These are phyloP conservation scores for Asterophora parasitica DNA, from an alignment of 768 basidiomycete genomes.

Conservation along the genomic window DNA sequence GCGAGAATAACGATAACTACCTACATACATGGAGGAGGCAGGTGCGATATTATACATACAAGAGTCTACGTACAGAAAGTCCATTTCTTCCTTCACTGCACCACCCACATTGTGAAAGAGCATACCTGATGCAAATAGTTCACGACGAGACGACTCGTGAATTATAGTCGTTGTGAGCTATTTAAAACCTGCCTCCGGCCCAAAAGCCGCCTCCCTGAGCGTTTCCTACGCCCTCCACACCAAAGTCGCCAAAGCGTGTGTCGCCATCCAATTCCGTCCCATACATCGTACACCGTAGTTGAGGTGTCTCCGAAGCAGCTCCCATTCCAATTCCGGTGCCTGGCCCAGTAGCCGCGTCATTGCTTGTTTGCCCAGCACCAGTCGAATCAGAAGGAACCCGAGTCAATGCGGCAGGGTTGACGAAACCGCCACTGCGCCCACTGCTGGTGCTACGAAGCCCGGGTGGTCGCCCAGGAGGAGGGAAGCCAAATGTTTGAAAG, in stretches of 20 bases:
- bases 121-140: neutral
- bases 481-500: slow-evolving; percentile 43
- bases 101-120: too few species aligned
- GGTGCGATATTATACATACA: too few species aligned
- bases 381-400: slow-evolving; percentile 22
- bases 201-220: slow-evolving; percentile 45
- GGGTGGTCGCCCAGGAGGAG: slow-evolving; percentile 33
- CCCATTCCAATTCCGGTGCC: slow-evolving; percentile 19
- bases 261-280: slow-evolving; percentile 79
- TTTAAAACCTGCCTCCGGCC: slow-evolving; percentile 45
- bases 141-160: too few species aligned
- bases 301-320: slow-evolving; percentile 28
- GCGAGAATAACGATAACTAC: too few species aligned
- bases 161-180: neutral
- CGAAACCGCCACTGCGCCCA: slow-evolving; percentile 26
- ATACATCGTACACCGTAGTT: slow-evolving; percentile 71
- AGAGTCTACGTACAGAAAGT: too few species aligned
- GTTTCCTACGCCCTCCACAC: slow-evolving; percentile 70
- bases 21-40: too few species aligned
- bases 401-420: slow-evolving; percentile 38
- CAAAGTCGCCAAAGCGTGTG: slow-evolving; percentile 83
- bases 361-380: slow-evolving; percentile 26
- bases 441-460: slow-evolving; percentile 26
- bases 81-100: too few species aligned
- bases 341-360: slow-evolving; percentile 32